Evolutionary conservation across 768 basidiomycete species (phyloP), one percentile per base, ranked within the genome.

Genomic region (Cystofilobasidium macerans): DNA sequence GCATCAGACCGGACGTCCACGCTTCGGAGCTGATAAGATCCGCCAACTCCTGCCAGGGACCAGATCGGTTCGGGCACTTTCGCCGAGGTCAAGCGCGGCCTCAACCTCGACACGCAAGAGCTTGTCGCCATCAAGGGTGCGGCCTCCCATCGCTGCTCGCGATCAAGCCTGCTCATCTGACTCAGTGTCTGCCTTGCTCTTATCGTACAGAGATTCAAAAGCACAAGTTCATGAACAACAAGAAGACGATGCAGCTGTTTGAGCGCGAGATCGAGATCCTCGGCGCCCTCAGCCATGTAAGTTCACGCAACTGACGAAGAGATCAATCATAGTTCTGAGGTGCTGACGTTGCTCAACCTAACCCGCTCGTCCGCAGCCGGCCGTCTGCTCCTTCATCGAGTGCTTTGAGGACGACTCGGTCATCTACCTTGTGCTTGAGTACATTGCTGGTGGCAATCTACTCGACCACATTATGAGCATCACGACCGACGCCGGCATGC

Each of bases 391-490:
- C 64, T 79, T 91, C 20, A 83, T 85, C 68, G 87, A 92, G 68
- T 83, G 84, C 16, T 92, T 87, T 69, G 80, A 84, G 68, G 84
- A 87, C 69, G 80, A 82, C 0, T 80, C 82, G 26, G 71, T 75
- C 59, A 73, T 77, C 14, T 74, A 72, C 45, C n/a, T 72, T 24
- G 65, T 71, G 28, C 63, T 71, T 43, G 70, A 58, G 24, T 83
- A 84, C 67, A 81, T 95, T 14, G 83, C 86, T 32, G 94, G 94
- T 14, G 93, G 91, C 0, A 92, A 95, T 74, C 79, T 98, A 16
- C 79, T 93, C 24, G 88, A 90, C 67, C 84, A 83, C 70, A 90
- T 74, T 69, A 74, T 89, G 59, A 73, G 76, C 13, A 73, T 69
- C 7, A 75, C 69, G n/a, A 65, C 36, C 32, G 62, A 70, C 5